phyloP scores from a whole-genome alignment of 2,329 filamentous ascomycete genomes.

The Setomelanomma holmii region DNA sequence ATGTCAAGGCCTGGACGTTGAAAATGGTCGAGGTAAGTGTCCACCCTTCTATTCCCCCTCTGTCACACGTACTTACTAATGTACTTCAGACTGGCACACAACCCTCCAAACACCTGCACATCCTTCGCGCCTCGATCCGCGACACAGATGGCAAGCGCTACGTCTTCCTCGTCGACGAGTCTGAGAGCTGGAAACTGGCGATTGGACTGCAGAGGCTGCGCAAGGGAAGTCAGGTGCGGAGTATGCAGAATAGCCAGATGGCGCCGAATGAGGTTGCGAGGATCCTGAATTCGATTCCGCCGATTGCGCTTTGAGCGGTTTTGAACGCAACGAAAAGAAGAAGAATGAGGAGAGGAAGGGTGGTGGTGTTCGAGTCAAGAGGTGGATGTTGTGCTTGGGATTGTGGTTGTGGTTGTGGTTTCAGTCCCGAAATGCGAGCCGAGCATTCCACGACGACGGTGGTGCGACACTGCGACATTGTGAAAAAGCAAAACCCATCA shows the following conservation, averaged over 20 bases:
- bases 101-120: constrained; percentile 55
- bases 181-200: constrained; percentile 69
- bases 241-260: constrained; percentile 61
- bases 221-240: constrained; percentile 63
- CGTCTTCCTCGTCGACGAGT: constrained; percentile 65
- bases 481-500: background rate
- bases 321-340: no score
- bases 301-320: constrained; percentile 18
- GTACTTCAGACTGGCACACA: constrained; percentile 51
- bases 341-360: no score
- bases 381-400: no score
- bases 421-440: no score
- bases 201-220: constrained; percentile 64
- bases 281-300: constrained; percentile 45
- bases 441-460: background rate
- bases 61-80: background rate
- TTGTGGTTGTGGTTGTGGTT: background rate
- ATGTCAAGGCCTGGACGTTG: constrained; percentile 97
- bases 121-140: constrained; percentile 65
- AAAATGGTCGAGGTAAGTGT: constrained; percentile 75
- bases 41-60: background rate
- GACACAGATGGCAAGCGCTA: constrained; percentile 68
- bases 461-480: background rate
- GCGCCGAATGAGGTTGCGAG: constrained; percentile 53
- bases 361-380: no score